phyloP scores from a whole-genome alignment of 1,284 basidiomycete genomes.

The Peniophora sp. region DNA sequence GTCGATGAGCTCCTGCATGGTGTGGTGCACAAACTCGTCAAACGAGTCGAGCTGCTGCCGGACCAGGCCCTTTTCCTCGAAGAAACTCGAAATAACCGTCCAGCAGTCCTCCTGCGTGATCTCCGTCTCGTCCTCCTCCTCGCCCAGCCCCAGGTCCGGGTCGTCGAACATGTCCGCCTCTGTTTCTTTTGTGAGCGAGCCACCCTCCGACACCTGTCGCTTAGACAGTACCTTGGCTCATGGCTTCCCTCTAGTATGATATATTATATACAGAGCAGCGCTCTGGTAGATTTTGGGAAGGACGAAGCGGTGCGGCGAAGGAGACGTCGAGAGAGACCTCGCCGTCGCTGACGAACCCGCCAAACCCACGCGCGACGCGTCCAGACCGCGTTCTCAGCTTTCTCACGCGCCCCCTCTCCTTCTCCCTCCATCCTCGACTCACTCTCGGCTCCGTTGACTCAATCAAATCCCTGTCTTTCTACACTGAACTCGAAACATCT shows the following conservation, averaged over 20 bases:
- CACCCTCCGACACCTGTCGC: too few species aligned
- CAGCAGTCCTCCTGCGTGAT: slow-evolving; percentile 93
- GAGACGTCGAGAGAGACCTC: background rate
- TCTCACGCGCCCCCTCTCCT: background rate
- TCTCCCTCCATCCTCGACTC: background rate
- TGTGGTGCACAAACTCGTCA: slow-evolving; percentile 99
- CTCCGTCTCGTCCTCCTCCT: slow-evolving; percentile 63
- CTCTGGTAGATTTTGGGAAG: background rate
- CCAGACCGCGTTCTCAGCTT: background rate
- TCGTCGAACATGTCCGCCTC: slow-evolving; percentile 39
- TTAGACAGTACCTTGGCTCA: too few species aligned
- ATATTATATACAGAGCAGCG: background rate
- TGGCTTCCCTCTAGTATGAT: background rate
- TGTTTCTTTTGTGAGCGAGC: too few species aligned
- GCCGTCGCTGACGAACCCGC: slow-evolving; percentile 6
- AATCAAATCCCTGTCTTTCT: background rate
- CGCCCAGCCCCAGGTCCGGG: slow-evolving; percentile 45
- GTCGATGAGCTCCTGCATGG: slow-evolving; percentile 99
- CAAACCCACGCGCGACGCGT: slow-evolving; percentile 4
- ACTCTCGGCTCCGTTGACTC: background rate
- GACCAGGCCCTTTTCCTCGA: slow-evolving; percentile 95
- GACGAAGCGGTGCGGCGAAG: background rate
- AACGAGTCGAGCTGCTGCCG: slow-evolving; percentile 97
- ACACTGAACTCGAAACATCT: background rate
- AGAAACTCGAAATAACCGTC: slow-evolving; percentile 94